A percentile compares a stretch with the other conserved stretches of the same genome.
Conservation (phyloP, 805 yeast genomes). For the Cyberlindnera xishuangbannaensis region DNA sequence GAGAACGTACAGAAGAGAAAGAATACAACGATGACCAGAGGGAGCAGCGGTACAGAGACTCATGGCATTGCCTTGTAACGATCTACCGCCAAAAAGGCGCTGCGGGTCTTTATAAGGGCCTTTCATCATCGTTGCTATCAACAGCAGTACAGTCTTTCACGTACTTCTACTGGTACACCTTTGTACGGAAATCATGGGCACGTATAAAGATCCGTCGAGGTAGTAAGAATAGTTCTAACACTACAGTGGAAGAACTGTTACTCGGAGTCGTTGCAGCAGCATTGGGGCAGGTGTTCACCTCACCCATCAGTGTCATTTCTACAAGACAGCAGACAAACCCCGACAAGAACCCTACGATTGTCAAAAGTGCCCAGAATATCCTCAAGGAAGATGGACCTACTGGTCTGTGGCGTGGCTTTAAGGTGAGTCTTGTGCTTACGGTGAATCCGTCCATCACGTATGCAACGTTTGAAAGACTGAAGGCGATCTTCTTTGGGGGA, state of each 20-base stretch:
- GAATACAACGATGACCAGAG: slow-evolving; percentile 15
- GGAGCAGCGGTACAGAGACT: slow-evolving; percentile 39
- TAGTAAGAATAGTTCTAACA: slow-evolving; percentile 24
- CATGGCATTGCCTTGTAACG: slow-evolving; percentile 56
- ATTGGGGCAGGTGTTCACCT: slow-evolving; percentile 70
- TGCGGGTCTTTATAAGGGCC: slow-evolving; percentile 67
- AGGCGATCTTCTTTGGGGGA: slow-evolving; percentile 35
- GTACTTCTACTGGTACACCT: slow-evolving; percentile 83
- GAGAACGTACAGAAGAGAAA: slow-evolving; percentile 3
- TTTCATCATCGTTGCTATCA: slow-evolving; percentile 60
- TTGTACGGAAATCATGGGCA: slow-evolving; percentile 51
- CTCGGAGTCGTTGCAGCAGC: slow-evolving; percentile 83
- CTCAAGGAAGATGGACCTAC: slow-evolving; percentile 55
- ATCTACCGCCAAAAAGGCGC: slow-evolving; percentile 56
- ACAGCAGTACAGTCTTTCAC: slow-evolving; percentile 75
- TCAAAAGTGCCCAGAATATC: slow-evolving; percentile 43
- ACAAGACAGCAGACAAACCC: slow-evolving; percentile 55
- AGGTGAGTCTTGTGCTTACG: slow-evolving; percentile 73
- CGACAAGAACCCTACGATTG: slow-evolving; percentile 28
- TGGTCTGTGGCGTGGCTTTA: slow-evolving; percentile 81
- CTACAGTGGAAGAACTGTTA: slow-evolving; percentile 62
- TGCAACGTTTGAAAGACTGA: slow-evolving; percentile 70
- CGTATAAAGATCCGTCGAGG: slow-evolving; percentile 26
- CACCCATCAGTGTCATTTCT: slow-evolving; percentile 75
- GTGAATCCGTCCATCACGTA: slow-evolving; percentile 84